phyloP scores from a whole-genome alignment of 2,329 filamentous ascomycete genomes.

The Epichloe brachyelytri region DNA sequence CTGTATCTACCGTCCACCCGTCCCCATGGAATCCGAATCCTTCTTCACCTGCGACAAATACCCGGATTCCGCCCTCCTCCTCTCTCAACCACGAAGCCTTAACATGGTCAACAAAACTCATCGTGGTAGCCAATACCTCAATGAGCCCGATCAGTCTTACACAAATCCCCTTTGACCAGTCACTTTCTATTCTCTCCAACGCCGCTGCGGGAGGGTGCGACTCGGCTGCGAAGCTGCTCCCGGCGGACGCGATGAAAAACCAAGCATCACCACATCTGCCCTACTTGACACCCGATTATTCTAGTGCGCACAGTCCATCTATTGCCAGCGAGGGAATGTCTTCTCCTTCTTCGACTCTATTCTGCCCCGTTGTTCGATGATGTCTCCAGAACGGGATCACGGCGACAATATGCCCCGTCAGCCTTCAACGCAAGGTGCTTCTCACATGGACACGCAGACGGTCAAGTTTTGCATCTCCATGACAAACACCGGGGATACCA shows the following conservation, averaged over 20 bases:
- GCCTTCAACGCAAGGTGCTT: not conserved
- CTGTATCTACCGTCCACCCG: no score
- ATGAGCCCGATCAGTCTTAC: not conserved
- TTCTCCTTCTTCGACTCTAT: not conserved
- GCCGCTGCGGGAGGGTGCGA: not conserved
- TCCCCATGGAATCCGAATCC: not conserved
- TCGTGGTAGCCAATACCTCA: not conserved
- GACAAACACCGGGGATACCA: no score
- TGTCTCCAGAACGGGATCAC: constrained; percentile 1
- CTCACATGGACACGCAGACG: not conserved
- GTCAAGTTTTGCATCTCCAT: no score
- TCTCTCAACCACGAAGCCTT: not conserved
- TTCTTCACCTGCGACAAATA: not conserved
- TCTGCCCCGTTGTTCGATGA: not conserved
- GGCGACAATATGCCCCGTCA: not conserved
- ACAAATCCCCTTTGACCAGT: not conserved
- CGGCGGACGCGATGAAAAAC: not conserved
- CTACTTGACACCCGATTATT: constrained; percentile 3
- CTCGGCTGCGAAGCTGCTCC: not conserved
- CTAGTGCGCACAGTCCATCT: constrained; percentile 3
- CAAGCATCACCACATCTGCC: not conserved
- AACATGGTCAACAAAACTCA: not conserved
- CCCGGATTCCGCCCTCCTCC: not conserved
- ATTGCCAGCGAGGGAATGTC: constrained; percentile 4
- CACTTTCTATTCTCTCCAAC: not conserved